Base-by-base conservation (phyloP, 495 filamentous ascomycete species). In the Neurospora hispaniola region DNA sequence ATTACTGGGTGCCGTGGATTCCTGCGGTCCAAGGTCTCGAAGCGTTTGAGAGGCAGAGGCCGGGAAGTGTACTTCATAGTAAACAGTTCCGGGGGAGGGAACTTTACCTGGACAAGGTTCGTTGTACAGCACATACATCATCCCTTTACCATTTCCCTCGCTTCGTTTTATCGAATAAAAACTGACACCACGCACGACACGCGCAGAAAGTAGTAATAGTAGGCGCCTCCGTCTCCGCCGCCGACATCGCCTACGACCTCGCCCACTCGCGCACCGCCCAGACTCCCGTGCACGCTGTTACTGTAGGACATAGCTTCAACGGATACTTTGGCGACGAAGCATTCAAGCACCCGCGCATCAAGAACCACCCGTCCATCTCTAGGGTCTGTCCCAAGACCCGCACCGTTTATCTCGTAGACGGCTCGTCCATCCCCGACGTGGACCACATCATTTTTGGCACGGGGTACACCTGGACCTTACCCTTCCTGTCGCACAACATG, bases 241-340 rank as follows among this genome's bases (percentile, higher is more conserved):
- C 90, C 42, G 92, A 95, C 78, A 92, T 94, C 73, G 89, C 88
- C 31, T 83, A 85, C n/a, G 92, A 95, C 74, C 91, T 95, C 69
- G 73, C 75, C 2, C 44, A 75, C 42, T 76, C 75, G 41, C 77
- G 74, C 7, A 78, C 78, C 8, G 79, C 76, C 12, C 48, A 77
- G n/a, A 74, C 71, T 0, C 80, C 80, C 2, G 76, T 84, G 8
- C 77, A 84, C 41, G 72, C 76, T 42, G 76, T 79, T 72, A 78
- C 76, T 14, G 74, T 79, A 31, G 79, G 80, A 4, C 71, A 75
- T 81, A 81, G 80, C 12, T 83, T 84, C 71, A 86, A 88, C 78
- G 72, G 77, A 20, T 88, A 85, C 76, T 88, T 88, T 42, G 86
- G 86, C 27, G 84, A 83, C 54, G 78, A 81, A 20, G 84, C 85